Evolutionary conservation across 169 alveolate genomes (phyloP), one percentile per base, ranked within the genome.

Genomic region (Cryptosporidium felis): DNA sequence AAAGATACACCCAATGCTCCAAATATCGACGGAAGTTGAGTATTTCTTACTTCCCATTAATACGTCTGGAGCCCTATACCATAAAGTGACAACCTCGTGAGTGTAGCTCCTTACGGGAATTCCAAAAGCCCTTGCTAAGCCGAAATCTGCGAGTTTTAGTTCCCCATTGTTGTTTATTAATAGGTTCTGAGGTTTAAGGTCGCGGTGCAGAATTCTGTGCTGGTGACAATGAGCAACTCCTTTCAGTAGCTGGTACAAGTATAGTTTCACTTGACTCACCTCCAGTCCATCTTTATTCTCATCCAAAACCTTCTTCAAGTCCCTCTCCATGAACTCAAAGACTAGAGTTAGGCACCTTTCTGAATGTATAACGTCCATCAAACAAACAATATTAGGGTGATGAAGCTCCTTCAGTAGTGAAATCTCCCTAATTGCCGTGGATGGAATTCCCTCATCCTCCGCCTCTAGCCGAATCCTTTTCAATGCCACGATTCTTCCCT

Each of bases 61-160:
- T 28, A 98, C 99, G 89, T 98, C 99, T n/a, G 99, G 99, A 8
- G 99, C 99, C 58, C 99, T 85, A 90, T 98, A 98, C 99, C 99
- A 98, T 60, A 97, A 91, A 5, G 99, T 97, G 23, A 98, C 98
- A 80, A 81, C 99, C 91, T 98, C 99, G 85, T 97, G 99, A 41
- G 99, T 97, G 90, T 95, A 97, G 66, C 94, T 96, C 63, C 98
- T 94, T 28, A 97, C 99, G n/a, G 99, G 99, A 32, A 96, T 95
- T 18, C 98, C 98, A 88, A 95, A 96, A 9, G 99, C 99, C 80
- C 97, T 82, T 5, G 99, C 99, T 34, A 98, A 91, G 30, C 99
- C 99, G 89, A 98, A 98, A 92, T 98, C 99, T 2, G 99, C 99
- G 21, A 98, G 91, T 91, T 98, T 98, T 58, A 98, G 90, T 3